Base-by-base conservation (phyloP, 495 filamentous ascomycete species). In the Penicillium parvum region DNA sequence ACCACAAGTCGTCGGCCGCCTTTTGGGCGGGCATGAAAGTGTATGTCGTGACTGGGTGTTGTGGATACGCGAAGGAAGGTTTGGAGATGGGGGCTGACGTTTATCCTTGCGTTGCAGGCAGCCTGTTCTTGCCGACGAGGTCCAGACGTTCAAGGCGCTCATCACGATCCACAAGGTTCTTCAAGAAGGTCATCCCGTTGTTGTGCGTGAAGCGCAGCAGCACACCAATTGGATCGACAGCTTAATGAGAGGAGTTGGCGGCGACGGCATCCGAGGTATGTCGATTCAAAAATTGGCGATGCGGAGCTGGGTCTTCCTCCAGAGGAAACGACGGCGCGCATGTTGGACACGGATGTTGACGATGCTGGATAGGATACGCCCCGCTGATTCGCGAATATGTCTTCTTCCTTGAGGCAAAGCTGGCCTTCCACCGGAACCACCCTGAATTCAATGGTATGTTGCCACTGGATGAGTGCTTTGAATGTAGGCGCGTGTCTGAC, bases 11-110 rank as follows among this genome's bases (percentile, higher is more conserved):
- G 49, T 96, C 91, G 29, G 75, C 81, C 53, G 88, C 89, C 55
- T 98, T 98, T 71, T 98, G 92, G 92, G 82, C 86, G 34, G 90
- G 88, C 60, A 94, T 98, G 83, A 98, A 98, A 81, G 92, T 98
- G 84, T 92, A 74, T 46, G 85, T 64, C 27, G 22, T 15, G 25
- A 7, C 18, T 14, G 20, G 3, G 9, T 12, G 36, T 10, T 10
- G 14, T 7, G 6, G 20, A 9, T 11, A 11, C 9, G 6, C 15
- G 27, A 1, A 17, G 21, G 7, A 3, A 18, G 10, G 4, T 27
- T 40, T 5, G 32, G 22, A n/a, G 25, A 5, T 4, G 18, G 23
- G 10, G 3, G 11, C 44, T 57, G 44, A 54, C 39, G 11, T 30
- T 17, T 20, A 15, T 20, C 25, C 18, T 29, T 46, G 50, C 16